Percentiles rank a stretch among this genome's conserved stretches.
phyloP scores from a whole-genome alignment of 2,329 filamentous ascomycete genomes.

The Helotiales sp. region DNA sequence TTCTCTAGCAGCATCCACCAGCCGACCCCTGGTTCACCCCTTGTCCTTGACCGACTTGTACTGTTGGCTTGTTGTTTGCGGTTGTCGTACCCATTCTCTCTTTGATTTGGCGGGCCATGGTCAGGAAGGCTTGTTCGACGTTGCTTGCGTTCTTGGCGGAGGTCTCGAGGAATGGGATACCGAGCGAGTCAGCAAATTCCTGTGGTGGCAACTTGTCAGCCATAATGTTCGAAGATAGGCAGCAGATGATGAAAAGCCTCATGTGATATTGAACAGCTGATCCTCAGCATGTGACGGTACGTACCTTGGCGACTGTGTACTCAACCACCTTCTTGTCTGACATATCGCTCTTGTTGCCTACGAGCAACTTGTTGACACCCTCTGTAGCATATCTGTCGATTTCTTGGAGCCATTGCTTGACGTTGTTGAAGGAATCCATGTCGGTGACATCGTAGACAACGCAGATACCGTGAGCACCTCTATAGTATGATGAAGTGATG shows the following conservation, averaged over 20 bases:
- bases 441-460: constrained; percentile 99
- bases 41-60: constrained; percentile 93
- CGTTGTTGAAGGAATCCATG: constrained; percentile 99
- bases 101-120: constrained; percentile 99
- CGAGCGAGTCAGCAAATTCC: constrained; percentile 98
- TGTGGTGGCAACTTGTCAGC: constrained; percentile 41
- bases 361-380: constrained; percentile 98
- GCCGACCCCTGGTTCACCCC: constrained; percentile 86
- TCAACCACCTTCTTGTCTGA: constrained; percentile 99
- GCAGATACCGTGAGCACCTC: constrained; percentile 97
- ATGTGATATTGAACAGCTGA: constrained; percentile 26
- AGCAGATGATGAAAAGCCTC: constrained; percentile 11
- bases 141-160: constrained; percentile 99
- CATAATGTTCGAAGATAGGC: constrained; percentile 1
- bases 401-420: constrained; percentile 99
- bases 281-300: constrained; percentile 35
- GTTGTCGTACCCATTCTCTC: constrained; percentile 98
- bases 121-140: constrained; percentile 99
- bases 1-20: constrained; percentile 83
- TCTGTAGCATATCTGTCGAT: constrained; percentile 99
- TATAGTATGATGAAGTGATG: constrained; percentile 99
- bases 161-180: constrained; percentile 99
- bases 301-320: constrained; percentile 98
- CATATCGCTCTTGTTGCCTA: constrained; percentile 99
- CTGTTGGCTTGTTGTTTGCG: constrained; percentile 95